Base-by-base conservation (phyloP, 2,329 filamentous ascomycete genomes). In the Penicillium sp. region DNA sequence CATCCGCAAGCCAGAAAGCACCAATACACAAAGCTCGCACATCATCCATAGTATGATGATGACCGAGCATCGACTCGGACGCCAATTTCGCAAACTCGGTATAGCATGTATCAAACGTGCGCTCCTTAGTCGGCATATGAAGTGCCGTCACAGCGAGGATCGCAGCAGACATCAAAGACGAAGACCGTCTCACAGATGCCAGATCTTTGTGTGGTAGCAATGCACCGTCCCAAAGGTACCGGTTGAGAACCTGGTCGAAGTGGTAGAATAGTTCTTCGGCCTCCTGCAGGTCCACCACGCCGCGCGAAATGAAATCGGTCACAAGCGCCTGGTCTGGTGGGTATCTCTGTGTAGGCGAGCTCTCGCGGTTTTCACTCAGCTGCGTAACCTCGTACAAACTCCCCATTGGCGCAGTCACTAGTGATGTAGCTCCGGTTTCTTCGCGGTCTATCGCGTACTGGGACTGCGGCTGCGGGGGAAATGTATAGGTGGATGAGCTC, bases 1-100 rank as follows among this genome's bases (percentile, higher is more conserved):
- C 75, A 60, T 83, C 79, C 18, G 78, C 77, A 7, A 83, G 72
- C 80, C 80, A 83, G 56, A 81, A 82, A 4, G 79, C 77, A 7
- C 76, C 80, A 36, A 82, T 78, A 54, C 80, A 82, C 41, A 83
- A 65, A 2, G 78, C 80, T 26, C 79, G 75, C 46, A 83, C 69
- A 56, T 79, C 77, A 54, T 82, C 79, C 48, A 78, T 64, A 32
- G 78, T 77, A 45, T 80, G 75, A 34, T 79, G 77, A 32, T 77
- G 72, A 50, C 77, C 77, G 42, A 82, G 76, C 75, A 83, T 79
- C 2, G 78, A 77, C 36, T 76, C 75, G 3, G 80, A 77, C 30
- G 81, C 78, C n/a, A 82, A 62, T 18, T 73, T 74, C 26, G 78
- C 75, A 58, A 81, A 81, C 59, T 82, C 80, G 18, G 74, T 75